These are phyloP conservation scores for Boletus subcaerulescens DNA, from an alignment of 768 basidiomycete genomes.

Conservation along the genomic window DNA sequence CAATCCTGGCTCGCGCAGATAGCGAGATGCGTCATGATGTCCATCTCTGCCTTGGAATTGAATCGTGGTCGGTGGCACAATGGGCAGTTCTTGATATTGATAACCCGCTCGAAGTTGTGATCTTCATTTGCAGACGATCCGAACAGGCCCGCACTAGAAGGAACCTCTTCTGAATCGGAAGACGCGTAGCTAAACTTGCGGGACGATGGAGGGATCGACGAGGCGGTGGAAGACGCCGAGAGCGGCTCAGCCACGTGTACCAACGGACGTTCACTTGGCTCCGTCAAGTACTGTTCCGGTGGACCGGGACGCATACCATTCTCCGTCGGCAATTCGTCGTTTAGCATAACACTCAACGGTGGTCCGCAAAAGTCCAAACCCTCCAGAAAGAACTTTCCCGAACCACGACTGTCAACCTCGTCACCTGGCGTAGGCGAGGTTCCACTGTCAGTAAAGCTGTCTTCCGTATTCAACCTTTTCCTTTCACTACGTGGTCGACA, in stretches of 20 bases:
- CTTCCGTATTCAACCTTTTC: conserved; percentile 54
- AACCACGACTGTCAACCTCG: conserved; percentile 16
- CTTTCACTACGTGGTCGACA: conserved; percentile 70
- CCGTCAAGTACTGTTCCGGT: conserved; percentile 37
- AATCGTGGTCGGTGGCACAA: conserved; percentile 87
- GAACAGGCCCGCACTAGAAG: conserved; percentile 11
- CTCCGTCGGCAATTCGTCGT: conserved; percentile 32
- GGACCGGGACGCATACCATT: conserved; percentile 6
- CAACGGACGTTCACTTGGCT: conserved; percentile 47
- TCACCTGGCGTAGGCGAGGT: conserved; percentile 54
- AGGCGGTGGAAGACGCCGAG: conserved; percentile 8
- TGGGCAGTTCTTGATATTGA: conserved; percentile 94
- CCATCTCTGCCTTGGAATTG: conserved; percentile 84
- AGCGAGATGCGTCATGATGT: conserved; percentile 96
- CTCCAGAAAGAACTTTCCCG: conserved; percentile 46
- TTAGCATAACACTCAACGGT: conserved; percentile 26
- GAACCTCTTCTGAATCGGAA: conserved; percentile 45
- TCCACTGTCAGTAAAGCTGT: conserved; percentile 43
- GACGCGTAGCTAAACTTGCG: conserved; percentile 40
- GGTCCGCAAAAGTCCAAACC: conserved; percentile 64
- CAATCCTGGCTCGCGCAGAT: conserved; percentile 94
- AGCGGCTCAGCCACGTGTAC: conserved; percentile 30
- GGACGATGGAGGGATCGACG: conserved; percentile 9
- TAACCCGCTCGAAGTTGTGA: conserved; percentile 72
- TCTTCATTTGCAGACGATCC: conserved; percentile 21